These are phyloP conservation scores for Tylopilus vinaceipallidus DNA, from an alignment of 768 basidiomycete species.

Conservation along the genomic window DNA sequence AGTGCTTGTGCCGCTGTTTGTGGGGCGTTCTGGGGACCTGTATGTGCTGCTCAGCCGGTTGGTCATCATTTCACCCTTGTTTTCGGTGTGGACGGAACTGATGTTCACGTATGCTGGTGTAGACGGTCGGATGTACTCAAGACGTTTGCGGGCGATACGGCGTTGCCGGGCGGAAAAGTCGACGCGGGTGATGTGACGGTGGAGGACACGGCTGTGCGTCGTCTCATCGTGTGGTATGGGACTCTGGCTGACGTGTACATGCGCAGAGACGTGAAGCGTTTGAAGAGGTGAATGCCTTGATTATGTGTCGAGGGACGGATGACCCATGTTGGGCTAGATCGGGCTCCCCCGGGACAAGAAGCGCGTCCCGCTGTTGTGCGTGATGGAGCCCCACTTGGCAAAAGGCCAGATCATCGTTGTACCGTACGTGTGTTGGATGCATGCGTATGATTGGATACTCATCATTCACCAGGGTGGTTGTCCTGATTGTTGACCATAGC, in stretches of 20 bases:
- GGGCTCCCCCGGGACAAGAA: slow-evolving; percentile 72
- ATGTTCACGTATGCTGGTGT: too few species aligned
- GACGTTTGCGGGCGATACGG: slow-evolving; percentile 85
- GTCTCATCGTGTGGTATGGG: neutral
- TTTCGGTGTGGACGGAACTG: too few species aligned
- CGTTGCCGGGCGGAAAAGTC: slow-evolving; percentile 81
- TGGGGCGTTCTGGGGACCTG: slow-evolving; percentile 79
- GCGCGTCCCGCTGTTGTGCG: slow-evolving; percentile 73
- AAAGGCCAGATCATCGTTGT: slow-evolving; percentile 74
- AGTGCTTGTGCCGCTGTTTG: slow-evolving; percentile 81
- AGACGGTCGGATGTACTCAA: slow-evolving; percentile 74
- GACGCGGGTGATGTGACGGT: slow-evolving; percentile 64
- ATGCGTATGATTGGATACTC: neutral
- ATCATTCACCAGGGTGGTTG: slow-evolving; percentile 61
- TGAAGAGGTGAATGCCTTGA: slow-evolving; percentile 63
- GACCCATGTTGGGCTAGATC: slow-evolving; percentile 47
- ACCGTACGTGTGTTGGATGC: slow-evolving; percentile 55
- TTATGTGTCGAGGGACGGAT: neutral
- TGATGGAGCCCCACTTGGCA: slow-evolving; percentile 77
- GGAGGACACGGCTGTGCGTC: slow-evolving; percentile 75
- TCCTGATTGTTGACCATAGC: slow-evolving; percentile 77
- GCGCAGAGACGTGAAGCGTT: slow-evolving; percentile 80
- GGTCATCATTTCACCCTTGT: slow-evolving; percentile 27
- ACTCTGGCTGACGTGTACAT: neutral
- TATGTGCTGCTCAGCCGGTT: slow-evolving; percentile 84